Conservation (phyloP, 805 yeast species). For the Candida coleopterorum region DNA sequence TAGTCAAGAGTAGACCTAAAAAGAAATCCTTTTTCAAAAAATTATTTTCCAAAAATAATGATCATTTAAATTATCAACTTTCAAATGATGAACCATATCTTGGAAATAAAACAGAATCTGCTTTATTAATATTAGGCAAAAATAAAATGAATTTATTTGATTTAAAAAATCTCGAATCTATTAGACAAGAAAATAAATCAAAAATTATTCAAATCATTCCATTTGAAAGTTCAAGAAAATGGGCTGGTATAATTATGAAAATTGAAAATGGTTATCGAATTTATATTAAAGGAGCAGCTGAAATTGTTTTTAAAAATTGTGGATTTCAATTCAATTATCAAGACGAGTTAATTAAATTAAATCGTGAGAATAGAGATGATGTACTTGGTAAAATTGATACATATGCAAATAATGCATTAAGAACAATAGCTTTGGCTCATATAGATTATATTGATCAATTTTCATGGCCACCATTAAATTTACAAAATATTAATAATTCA, state of each 20-base stretch:
- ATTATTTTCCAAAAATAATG: slow-evolving; percentile 15
- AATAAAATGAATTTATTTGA: slow-evolving; percentile 46
- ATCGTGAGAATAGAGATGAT: slow-evolving; percentile 23
- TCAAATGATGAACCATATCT: slow-evolving; percentile 54
- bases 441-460: slow-evolving; percentile 50
- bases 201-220: slow-evolving; percentile 71
- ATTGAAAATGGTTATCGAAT: slow-evolving; percentile 51
- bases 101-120: slow-evolving; percentile 95
- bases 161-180: slow-evolving; percentile 38
- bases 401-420: slow-evolving; percentile 73
- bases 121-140: slow-evolving; percentile 67
- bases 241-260: slow-evolving; percentile 77
- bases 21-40: slow-evolving; percentile 24
- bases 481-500: slow-evolving; percentile 19
- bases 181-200: slow-evolving; percentile 18
- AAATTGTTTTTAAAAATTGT: slow-evolving; percentile 67
- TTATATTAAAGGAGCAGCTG: slow-evolving; percentile 92
- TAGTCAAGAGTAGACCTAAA: slow-evolving; percentile 25
- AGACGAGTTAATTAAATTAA: slow-evolving; percentile 24
- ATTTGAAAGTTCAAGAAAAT: slow-evolving; percentile 87
- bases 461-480: slow-evolving; percentile 69
- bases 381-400: slow-evolving; percentile 35
- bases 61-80: slow-evolving; percentile 12
- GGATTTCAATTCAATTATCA: slow-evolving; percentile 28
- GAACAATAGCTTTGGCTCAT: slow-evolving; percentile 89